Percentiles rank a stretch among this genome's conserved stretches.
Conservation (phyloP, 148 eudicot genomes). For the Silene latifolia region DNA sequence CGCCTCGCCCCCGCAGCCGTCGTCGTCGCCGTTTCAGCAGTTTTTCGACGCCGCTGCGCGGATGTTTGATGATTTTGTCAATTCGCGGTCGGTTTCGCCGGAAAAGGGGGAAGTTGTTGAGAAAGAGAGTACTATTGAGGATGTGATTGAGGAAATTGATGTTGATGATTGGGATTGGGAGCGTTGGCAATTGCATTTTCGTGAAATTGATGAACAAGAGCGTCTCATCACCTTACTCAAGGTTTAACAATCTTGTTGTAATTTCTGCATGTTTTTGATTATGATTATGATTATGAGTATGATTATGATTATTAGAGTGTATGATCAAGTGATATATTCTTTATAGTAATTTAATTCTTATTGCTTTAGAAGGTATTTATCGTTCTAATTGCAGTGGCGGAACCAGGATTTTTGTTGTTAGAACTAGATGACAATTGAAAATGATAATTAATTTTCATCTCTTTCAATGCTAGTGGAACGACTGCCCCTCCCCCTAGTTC, state of each 20-base stretch:
- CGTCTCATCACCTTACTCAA: conserved; percentile 54
- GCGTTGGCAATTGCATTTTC: conserved; percentile 70
- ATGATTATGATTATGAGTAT: too few species aligned
- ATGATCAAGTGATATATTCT: neutral
- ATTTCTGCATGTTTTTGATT: neutral
- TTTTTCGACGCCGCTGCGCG: conserved; percentile 38
- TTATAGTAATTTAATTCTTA: neutral
- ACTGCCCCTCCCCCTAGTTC: too few species aligned
- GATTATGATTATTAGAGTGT: neutral
- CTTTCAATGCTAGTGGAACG: neutral
- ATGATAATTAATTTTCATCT: too few species aligned
- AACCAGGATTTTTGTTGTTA: too few species aligned
- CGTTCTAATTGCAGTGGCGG: neutral
- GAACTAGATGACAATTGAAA: too few species aligned
- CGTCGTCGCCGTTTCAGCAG: conserved; percentile 36
- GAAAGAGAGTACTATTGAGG: conserved; percentile 10
- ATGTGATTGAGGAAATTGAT: conserved; percentile 25
- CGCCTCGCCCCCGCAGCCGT: conserved; percentile 20
- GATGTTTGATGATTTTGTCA: conserved; percentile 45
- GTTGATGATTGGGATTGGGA: conserved; percentile 92
- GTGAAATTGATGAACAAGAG: conserved; percentile 81
- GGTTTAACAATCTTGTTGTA: conserved; percentile 27
- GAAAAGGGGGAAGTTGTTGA: conserved; percentile 19
- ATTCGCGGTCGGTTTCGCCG: conserved; percentile 23
- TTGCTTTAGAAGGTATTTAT: neutral